Evolutionary conservation across 352 stramenopile genomes (phyloP), one percentile per base, ranked within the genome.

Genomic region (Globisporangium recalcitrans): DNA sequence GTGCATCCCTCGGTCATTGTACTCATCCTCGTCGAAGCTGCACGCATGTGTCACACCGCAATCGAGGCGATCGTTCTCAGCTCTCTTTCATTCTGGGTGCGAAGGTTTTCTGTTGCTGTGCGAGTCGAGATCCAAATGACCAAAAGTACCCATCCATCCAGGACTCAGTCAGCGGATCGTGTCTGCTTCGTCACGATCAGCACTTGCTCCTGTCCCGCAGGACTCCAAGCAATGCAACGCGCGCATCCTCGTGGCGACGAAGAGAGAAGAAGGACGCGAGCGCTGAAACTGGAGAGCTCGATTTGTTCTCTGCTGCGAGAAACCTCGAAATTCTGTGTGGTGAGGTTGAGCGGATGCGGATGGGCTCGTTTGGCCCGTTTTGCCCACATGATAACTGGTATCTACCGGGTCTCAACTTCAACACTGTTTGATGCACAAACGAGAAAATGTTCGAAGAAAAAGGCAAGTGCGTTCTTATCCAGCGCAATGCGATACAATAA

Each of bases 101-200:
- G 36, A 21, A 3, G 22, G 27, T 19, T 27, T 52, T 49, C 10
- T 29, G 21, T 52, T 26, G 21, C n/a, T 10, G 46, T 32, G 34
- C 3, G 0, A 4, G 13, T 19, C 11, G 34, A 40, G 34, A 13
- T 40, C 34, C 13, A 19, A 40, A 40, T 4, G 4, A 11, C 14
- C 34, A 19, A 40, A 19, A 13, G 11, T 19, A 40, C 19, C 34
- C 24, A 32, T 34, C 21, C 26, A 8, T 9, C n/a, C 29, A 24
- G n/a, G n/a, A 38, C n/a, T 11, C 31, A n/a, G 34, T 29, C 11
- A 14, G 47, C 8, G 11, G 36, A 47, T 58, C 32, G 52, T 32
- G 52, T 49, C 52, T 58, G 52, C 52, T 58, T 48, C 34, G 52
- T 58, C 52, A 58, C 13, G 52, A 46, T 26, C 21, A 22, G 32